These are phyloP conservation scores for Parachaetomium inaequale DNA, from an alignment of 495 filamentous ascomycete species.

Conservation along the genomic window DNA sequence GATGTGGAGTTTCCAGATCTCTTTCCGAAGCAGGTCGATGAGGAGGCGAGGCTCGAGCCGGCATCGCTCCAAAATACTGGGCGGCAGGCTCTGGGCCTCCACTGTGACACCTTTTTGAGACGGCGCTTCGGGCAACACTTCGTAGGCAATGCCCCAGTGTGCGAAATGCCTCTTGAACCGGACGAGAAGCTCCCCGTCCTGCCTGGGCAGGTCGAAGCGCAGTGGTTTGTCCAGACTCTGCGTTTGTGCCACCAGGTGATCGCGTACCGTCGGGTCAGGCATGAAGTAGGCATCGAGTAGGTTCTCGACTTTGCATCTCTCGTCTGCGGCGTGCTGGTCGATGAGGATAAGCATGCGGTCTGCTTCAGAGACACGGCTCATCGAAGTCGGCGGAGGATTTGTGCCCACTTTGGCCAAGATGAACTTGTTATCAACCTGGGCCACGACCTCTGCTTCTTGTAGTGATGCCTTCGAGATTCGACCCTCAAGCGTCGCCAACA, in stretches of 20 bases:
- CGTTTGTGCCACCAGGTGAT: constrained; percentile 18
- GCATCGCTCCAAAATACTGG: constrained; percentile 71
- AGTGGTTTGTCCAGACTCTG: constrained; percentile 50
- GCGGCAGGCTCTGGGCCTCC: constrained; percentile 58
- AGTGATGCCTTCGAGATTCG: constrained; percentile 67
- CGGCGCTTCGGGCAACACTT: constrained; percentile 13
- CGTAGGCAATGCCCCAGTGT: constrained; percentile 71
- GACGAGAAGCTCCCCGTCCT: constrained; percentile 56
- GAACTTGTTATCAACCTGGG: constrained; percentile 87
- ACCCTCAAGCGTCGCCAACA: constrained; percentile 33
- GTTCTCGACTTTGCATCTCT: constrained; percentile 74
- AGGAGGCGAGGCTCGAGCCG: constrained; percentile 64
- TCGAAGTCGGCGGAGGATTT: neutral
- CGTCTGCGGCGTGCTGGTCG: constrained; percentile 94
- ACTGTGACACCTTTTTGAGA: constrained; percentile 30
- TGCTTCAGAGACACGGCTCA: neutral
- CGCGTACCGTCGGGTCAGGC: neutral
- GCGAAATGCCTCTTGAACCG: constrained; percentile 55
- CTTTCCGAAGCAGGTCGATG: constrained; percentile 67
- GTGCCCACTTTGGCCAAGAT: constrained; percentile 62
- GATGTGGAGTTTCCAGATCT: constrained; percentile 57
- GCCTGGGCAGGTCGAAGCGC: constrained; percentile 55
- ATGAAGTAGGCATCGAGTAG: constrained; percentile 50
- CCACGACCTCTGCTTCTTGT: constrained; percentile 60
- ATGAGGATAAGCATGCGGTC: constrained; percentile 61